Evolutionary conservation across 176 grass and related monocot genomes (phyloP), one percentile per base, ranked within the genome.

Genomic region (Dendrocalamus sinicus): DNA sequence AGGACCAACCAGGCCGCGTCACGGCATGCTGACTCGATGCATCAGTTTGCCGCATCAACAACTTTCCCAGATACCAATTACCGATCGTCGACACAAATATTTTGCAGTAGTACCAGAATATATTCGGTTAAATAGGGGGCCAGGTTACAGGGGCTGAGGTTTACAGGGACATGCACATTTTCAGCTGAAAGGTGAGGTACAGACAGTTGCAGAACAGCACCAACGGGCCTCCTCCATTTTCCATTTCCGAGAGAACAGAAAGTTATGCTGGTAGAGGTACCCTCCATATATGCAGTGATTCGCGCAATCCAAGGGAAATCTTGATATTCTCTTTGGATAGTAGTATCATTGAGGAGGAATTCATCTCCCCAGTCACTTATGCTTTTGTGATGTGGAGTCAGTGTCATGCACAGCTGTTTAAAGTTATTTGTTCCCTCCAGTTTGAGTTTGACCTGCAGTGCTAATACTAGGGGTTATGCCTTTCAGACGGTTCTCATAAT

Each of bases 241-340:
- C 80, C 68, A 48, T 91, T 81, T 87, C 5, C 40, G 58, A 79
- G 75, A 61, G 40, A 68, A 30, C 12, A n/a, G 58, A 69, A 52
- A 12, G 8, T 13, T 23, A 43, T 30, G 6, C 46, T 17, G 51
- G 40, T 78, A 46, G 2, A 71, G 55, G 43, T 30, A 9, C 75
- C 43, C 44, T 70, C 65, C 40, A 77, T 39, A 59, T 70, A 68
- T 52, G 61, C 17, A 10, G 30, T 4, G 76, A 76, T 91, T 70
- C 76, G 64, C 20, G 14, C 44, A 76, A 91, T 91, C 89, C 15
- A 0, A 46, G 8, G 24, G 23, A 91, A 65, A 91, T 88, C 89
- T 84, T 7, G 4, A 88, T 85, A 91, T 91, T 88, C 89, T 65
- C 20, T 69, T 62, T 54, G 52, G 85, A 84, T 75, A 74, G 35